Evolutionary conservation across 495 filamentous ascomycete genomes (phyloP).

Genomic region (Penicillium paxilli): DNA sequence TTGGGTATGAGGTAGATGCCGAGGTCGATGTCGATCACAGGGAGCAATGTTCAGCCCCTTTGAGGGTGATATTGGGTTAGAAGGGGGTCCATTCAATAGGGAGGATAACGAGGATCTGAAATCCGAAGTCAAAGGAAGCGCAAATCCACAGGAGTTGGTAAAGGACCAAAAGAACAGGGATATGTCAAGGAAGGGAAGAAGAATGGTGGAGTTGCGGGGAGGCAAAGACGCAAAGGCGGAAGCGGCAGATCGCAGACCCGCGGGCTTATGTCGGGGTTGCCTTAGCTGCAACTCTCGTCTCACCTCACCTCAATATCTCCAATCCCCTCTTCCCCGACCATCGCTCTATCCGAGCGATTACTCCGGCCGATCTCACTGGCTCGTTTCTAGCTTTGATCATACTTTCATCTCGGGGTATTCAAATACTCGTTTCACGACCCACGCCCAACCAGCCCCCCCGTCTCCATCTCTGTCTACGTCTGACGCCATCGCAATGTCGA

Average conservation of each 20-base stretch:
- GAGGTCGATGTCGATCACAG: constrained; percentile 15
- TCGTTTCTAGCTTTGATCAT: constrained; percentile 1
- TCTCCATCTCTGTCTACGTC: no score
- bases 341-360: background rate
- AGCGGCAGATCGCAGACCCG: constrained; percentile 27
- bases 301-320: constrained; percentile 9
- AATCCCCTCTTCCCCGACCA: background rate
- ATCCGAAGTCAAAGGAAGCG: background rate
- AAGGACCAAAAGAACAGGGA: background rate
- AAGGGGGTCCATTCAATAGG: background rate
- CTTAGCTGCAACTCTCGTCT: constrained; percentile 8
- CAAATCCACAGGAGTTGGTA: background rate
- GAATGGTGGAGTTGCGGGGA: constrained; percentile 15
- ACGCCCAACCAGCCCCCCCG: background rate
- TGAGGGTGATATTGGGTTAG: constrained; percentile 17
- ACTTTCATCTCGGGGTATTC: background rate
- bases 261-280: constrained; percentile 10
- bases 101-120: background rate
- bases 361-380: background rate
- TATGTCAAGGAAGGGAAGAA: no score
- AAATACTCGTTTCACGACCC: background rate
- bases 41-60: constrained; percentile 16
- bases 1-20: constrained; percentile 18
- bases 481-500: constrained; percentile 51
- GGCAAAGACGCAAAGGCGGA: constrained; percentile 21